Evolutionary conservation across 345 rosid genomes (phyloP), one percentile per base, ranked within the genome.

Genomic region (Lepidium didymum): DNA sequence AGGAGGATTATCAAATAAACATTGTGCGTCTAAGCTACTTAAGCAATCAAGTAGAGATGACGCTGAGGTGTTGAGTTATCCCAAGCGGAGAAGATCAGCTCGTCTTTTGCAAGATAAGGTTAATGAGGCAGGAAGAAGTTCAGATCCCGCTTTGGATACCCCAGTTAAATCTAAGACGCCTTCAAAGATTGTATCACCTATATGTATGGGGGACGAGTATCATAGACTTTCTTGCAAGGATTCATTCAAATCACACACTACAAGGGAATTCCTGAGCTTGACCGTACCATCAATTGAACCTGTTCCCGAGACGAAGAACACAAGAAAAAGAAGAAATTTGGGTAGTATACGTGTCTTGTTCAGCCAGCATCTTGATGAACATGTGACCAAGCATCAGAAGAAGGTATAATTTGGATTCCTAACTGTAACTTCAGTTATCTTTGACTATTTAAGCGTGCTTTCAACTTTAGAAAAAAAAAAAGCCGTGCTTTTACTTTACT

Each of bases 361-460:
- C 78, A 94, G 99, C 88, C 87, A 83, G 57, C 99, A 89, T 80
- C 79, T 94, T 81, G 87, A 91, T 69, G 95, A 81, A 55, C 87
- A 86, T 55, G 81, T 79, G 73, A 64, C 84, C 66, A 87, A 79
- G 81, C 95, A 85, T 68, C 97, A 84, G 82, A 84, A 68, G 71
- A 91, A 91, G 95, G 99, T 94, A 76, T 58, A 23, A 45, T 12
- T 62, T 41, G n/a, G 31, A 27, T 29, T 68, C 69, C 41, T 52
- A 42, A 40, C 16, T 15, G 15, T 21, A 43, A 19, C 10, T 69
- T 56, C 0, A 46, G 51, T 25, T 70, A 31, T 33, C 16, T 50
- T 51, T 5, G 7, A 60, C 38, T 61, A 31, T 60, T 21, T 40
- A 45, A 45, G 21, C 14, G 16, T 29, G 33, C 7, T 29, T 29